Conservation (phyloP, 495 filamentous ascomycete species). For the Venustampulla echinocandica region DNA sequence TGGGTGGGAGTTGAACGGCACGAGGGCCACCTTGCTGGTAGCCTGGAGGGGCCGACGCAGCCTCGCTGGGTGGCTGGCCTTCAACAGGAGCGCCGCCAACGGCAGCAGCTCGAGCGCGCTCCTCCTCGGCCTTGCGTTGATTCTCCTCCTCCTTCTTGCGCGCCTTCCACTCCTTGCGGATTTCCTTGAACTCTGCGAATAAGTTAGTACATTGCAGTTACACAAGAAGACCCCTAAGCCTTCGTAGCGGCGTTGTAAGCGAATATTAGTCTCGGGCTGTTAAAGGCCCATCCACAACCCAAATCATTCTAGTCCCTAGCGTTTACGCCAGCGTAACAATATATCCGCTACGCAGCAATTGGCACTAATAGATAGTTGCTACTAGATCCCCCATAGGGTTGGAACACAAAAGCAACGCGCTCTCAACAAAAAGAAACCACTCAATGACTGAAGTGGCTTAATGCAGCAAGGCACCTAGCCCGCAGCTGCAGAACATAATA, state of each 20-base stretch:
- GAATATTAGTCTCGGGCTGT: conserved; percentile 18
- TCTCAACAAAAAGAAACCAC: too few relatives aligned
- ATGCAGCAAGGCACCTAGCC: too few relatives aligned
- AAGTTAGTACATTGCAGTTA: conserved; percentile 28
- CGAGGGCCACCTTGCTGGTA: conserved; percentile 56
- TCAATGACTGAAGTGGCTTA: too few relatives aligned
- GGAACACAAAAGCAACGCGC: too few relatives aligned
- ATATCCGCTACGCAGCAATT: conserved; percentile 4
- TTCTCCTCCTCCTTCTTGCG: conserved; percentile 98
- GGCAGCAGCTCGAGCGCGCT: conserved; percentile 64
- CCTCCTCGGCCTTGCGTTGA: conserved; percentile 81
- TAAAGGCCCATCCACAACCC: conserved; percentile 23
- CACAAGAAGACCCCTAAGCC: too few relatives aligned
- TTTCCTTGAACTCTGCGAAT: conserved; percentile 89
- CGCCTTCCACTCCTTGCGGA: conserved; percentile 97
- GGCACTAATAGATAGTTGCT: too few relatives aligned
- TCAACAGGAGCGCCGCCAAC: conserved; percentile 46
- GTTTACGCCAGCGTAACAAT: conserved; percentile 18
- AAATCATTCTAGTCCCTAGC: conserved; percentile 7
- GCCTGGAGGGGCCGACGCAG: conserved; percentile 48
- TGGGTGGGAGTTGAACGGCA: conserved; percentile 67
- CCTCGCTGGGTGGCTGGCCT: conserved; percentile 45
- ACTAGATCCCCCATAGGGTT: too few relatives aligned
- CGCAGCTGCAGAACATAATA: too few relatives aligned
- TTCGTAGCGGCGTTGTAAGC: too few relatives aligned